Evolutionary conservation across 805 yeast genomes (phyloP), one percentile per base, ranked within the genome.

Genomic region (Saturnispora gosingensis): DNA sequence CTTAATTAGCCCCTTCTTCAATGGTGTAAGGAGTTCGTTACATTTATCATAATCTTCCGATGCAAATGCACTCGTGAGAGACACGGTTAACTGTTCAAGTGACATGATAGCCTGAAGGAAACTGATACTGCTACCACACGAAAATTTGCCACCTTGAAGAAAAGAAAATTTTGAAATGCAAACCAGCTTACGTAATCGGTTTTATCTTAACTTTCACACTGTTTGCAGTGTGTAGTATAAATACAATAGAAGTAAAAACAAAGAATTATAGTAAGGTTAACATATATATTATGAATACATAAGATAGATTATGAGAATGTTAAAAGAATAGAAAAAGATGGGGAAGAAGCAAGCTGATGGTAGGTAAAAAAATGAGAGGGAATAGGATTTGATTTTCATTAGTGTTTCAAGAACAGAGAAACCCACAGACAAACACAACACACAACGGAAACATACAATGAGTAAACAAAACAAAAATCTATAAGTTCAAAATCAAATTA

Each of bases 1-100:
- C 63, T 86, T 82, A 59, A 95, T 82, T 57, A 90, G 73, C 63
- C 85, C 89, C 42, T 89, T 68, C 60, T 89, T 88, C 64, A 91
- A 78, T 20, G 84, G 77, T 1, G 88, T 82, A 40, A 90, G 73
- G 27, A 88, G 60, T 50, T 71, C 65, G 46, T 77, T 76, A 55
- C 95, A 87, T 35, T 76, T 71, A 0, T 64, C 72, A 66, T 82
- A 87, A 45, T 88, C 76, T 40, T 77, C 80, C 13, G 74, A 61
- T 34, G 81, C 82, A 61, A 82, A 91, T 24, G 83, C 74, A 43
- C 71, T 67, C 45, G 87, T 81, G 54, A 90, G 73, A 58, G 85
- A 82, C 45, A 78, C 77, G 1, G 95, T 84, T 50, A 87, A 72
- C 56, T 78, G 76, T 59, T 83, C 84, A 51, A 88, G 72, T 1